Evolutionary conservation across 768 basidiomycete genomes (phyloP).

Genomic region (Amanita jacksonii): DNA sequence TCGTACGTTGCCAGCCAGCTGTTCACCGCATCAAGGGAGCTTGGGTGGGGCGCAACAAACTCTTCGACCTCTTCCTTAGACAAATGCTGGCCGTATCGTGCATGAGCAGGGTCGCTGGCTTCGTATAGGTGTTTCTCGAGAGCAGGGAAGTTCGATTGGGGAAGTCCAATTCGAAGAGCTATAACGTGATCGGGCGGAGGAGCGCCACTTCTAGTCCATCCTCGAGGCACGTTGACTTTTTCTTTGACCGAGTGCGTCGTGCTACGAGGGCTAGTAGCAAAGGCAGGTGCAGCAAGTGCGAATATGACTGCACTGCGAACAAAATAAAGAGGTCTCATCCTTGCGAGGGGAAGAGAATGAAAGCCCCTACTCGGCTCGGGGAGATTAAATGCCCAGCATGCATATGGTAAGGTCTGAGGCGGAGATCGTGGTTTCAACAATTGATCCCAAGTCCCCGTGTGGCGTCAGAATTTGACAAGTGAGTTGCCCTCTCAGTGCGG

Average conservation of each 20-base stretch:
- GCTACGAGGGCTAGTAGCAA: slow-evolving; percentile 15
- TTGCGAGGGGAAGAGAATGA: neutral
- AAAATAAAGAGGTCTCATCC: slow-evolving; percentile 4
- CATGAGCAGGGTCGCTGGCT: slow-evolving; percentile 44
- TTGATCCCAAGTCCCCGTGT: too few species aligned
- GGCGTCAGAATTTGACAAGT: too few species aligned
- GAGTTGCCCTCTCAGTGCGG: too few species aligned
- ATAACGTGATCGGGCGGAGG: slow-evolving; percentile 38
- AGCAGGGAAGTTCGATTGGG: slow-evolving; percentile 37
- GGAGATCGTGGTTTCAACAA: too few species aligned
- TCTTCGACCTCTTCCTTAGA: slow-evolving; percentile 59
- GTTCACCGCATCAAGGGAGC: slow-evolving; percentile 43
- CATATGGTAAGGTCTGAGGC: too few species aligned
- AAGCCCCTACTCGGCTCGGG: too few species aligned
- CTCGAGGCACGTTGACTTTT: slow-evolving; percentile 27
- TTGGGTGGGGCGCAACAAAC: slow-evolving; percentile 49
- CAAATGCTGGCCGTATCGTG: slow-evolving; percentile 43
- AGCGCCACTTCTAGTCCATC: slow-evolving; percentile 38
- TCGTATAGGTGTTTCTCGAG: slow-evolving; percentile 45
- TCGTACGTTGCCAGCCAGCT: slow-evolving; percentile 54
- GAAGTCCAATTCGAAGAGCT: slow-evolving; percentile 47
- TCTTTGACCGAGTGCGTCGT: slow-evolving; percentile 19
- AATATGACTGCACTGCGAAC: slow-evolving; percentile 7
- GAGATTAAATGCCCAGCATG: too few species aligned
- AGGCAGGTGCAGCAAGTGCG: slow-evolving; percentile 12